phyloP scores from a whole-genome alignment of 2,329 filamentous ascomycete genomes.

The Diplodia scrobiculata region DNA sequence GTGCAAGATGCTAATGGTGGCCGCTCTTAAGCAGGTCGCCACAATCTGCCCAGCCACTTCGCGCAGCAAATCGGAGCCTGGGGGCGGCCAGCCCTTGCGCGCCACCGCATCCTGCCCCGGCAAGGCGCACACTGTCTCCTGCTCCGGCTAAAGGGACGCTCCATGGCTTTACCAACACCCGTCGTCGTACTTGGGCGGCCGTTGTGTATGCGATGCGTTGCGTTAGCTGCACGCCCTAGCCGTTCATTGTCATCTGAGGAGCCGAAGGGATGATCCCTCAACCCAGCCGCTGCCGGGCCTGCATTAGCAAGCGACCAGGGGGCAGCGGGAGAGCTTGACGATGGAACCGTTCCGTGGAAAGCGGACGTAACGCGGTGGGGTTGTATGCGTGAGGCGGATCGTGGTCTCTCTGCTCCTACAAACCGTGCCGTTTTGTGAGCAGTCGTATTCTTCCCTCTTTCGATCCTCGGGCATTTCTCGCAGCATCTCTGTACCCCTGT shows the following conservation, averaged over 20 bases:
- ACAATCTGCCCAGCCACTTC: not conserved
- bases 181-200: not conserved
- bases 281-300: not conserved
- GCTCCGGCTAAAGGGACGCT: not conserved
- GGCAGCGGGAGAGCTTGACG: not conserved
- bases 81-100: not conserved
- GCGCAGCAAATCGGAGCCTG: not conserved
- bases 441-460: slow-evolving; percentile 4
- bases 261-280: slow-evolving; percentile 3
- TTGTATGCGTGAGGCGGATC: not conserved
- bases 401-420: not conserved
- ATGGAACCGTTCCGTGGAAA: slow-evolving; percentile 3
- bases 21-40: not conserved
- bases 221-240: slow-evolving; percentile 1
- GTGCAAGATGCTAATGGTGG: not conserved
- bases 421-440: not conserved
- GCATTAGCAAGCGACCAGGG: slow-evolving; percentile 9
- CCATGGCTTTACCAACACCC: not conserved
- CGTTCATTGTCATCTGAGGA: not conserved
- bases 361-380: slow-evolving; percentile 1
- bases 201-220: slow-evolving; percentile 16
- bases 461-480: slow-evolving; percentile 15
- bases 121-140: too few relatives aligned
- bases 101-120: not conserved
- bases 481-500: not conserved